Base-by-base conservation (phyloP, 305 asterid genomes). In the Salvia sclarea region DNA sequence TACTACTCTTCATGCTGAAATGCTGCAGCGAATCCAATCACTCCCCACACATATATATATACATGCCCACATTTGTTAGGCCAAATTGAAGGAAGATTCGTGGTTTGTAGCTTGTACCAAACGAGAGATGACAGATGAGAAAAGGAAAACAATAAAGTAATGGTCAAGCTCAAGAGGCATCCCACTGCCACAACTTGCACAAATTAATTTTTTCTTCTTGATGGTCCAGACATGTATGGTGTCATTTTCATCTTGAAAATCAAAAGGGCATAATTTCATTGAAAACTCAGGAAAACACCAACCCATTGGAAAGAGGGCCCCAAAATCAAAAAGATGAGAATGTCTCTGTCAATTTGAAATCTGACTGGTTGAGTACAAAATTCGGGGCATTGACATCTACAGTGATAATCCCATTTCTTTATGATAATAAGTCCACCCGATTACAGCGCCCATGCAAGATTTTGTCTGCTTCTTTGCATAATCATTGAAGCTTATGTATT, bases 151-250 rank as follows among this genome's bases (percentile, higher is more conserved):
- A 57, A 68, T 55, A 77, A 81, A 78, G 87, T 65, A 82, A 85
- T 81, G 87, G 91, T 64, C 80, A 82, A 80, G 72, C 71, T 82
- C 79, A 57, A 78, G 64, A 43, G 80, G 59, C 80, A 79, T 77
- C 86, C 88, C 76, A n/a, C 81, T 80, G 74, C 70, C 75, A 63
- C 94, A 83, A 90, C 82, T 90, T 85, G 96, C 89, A 56, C 70
- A 18, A 4, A 20, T 21, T 10, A 0, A 1, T 20, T 49, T 10
- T 11, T 41, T 2, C 66, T 76, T 64, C 71, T 21, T 43, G 43
- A 81, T 79, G 90, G 88, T 84, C 86, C 89, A 58, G 37, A 74
- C 72, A 56, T 4, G 54, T 5, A 64, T 5, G 22, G 54, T 47
- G 88, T 85, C 88, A 69, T 40, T 83, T 63, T 81, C 83, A 45